Conservation (phyloP, 768 basidiomycete genomes). For the Kondoa malvinella region DNA sequence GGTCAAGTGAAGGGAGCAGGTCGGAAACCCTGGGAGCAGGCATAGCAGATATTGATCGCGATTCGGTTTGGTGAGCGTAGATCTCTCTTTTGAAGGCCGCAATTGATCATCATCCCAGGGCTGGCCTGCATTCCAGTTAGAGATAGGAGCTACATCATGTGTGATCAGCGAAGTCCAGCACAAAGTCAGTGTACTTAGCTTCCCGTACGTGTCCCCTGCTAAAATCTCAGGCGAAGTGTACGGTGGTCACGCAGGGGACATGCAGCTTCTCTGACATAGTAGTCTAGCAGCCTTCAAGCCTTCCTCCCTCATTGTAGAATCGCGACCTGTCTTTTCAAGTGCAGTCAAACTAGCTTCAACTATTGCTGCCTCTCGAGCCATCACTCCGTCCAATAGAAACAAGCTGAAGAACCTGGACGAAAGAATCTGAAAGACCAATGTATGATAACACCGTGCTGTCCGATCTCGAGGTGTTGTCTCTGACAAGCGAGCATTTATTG, state of each 20-base stretch:
- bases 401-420: too few species aligned
- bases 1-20: not conserved
- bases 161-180: not conserved
- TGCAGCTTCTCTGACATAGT: too few species aligned
- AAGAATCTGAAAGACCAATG: not conserved
- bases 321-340: too few species aligned
- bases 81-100: not conserved
- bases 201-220: not conserved
- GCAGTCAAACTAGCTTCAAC: too few species aligned
- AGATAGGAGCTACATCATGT: not conserved
- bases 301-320: too few species aligned
- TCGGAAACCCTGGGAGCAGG: slow-evolving; percentile 26
- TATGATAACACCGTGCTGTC: not conserved
- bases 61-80: not conserved
- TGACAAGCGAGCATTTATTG: not conserved
- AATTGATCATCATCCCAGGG: not conserved
- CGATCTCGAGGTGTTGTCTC: not conserved
- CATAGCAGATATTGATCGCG: not conserved
- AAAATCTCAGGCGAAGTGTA: too few species aligned
- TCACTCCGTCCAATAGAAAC: too few species aligned
- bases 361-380: too few species aligned
- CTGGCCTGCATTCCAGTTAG: not conserved
- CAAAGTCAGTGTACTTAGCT: not conserved
- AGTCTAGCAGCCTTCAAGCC: too few species aligned
- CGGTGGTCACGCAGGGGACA: too few species aligned